A percentile compares a stretch with the other conserved stretches of the same genome.
Evolutionary conservation across 345 rosid species (phyloP).

Genomic region (Linum trigynum): DNA sequence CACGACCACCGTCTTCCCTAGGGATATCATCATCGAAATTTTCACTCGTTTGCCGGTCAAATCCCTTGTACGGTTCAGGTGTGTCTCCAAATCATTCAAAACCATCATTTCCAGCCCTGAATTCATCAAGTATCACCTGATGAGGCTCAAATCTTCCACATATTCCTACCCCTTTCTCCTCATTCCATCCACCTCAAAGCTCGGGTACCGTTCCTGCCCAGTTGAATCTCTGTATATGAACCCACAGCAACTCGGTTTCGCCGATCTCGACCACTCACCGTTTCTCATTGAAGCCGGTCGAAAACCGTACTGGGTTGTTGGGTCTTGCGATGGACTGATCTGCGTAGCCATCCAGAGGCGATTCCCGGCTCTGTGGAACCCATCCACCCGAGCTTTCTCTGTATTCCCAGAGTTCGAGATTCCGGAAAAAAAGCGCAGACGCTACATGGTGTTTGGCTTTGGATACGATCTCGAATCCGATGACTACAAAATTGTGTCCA

Average conservation of each 20-base stretch:
- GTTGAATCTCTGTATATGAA: background rate
- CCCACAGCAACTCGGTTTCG: background rate
- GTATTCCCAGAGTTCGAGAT: conserved; percentile 8
- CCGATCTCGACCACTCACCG: background rate
- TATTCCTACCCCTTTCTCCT: conserved; percentile 1
- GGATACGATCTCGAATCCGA: conserved; percentile 22
- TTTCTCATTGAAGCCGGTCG: background rate
- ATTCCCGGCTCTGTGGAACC: conserved; percentile 33
- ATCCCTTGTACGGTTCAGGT: conserved; percentile 10
- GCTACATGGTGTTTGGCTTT: conserved; percentile 18
- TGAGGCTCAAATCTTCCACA: background rate
- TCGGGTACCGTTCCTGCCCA: background rate
- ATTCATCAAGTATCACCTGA: conserved; percentile 5
- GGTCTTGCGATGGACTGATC: conserved; percentile 42
- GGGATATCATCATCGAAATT: background rate
- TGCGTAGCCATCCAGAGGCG: conserved; percentile 28
- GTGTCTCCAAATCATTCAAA: conserved; percentile 13
- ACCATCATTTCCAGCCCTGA: conserved; percentile 7
- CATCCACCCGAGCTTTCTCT: conserved; percentile 35
- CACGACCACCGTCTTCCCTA: background rate
- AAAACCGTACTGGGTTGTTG: conserved; percentile 19
- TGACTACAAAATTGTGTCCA: conserved; percentile 26
- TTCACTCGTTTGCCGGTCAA: conserved; percentile 11
- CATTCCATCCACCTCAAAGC: background rate
- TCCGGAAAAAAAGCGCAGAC: background rate